These are phyloP conservation scores for Paxillus involutus DNA, from an alignment of 768 basidiomycete genomes.

Conservation along the genomic window DNA sequence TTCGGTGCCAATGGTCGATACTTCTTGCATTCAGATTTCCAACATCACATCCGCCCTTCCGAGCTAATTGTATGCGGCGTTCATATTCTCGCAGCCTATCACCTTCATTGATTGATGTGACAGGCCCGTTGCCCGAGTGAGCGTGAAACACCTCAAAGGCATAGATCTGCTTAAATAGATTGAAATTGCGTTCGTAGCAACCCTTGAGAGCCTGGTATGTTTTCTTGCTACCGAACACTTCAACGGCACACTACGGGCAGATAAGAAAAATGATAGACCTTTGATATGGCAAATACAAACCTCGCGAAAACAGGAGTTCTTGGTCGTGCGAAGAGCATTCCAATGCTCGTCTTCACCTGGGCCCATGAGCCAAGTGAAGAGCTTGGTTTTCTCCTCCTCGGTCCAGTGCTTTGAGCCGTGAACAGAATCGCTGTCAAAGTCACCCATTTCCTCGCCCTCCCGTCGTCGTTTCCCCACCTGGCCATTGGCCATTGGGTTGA, in stretches of 20 bases:
- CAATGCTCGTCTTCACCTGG: conserved; percentile 72
- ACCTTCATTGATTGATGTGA: conserved; percentile 50
- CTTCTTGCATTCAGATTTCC: conserved; percentile 73
- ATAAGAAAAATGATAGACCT: conserved; percentile 1
- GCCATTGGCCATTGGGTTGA: conserved; percentile 13
- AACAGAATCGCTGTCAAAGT: conserved; percentile 35
- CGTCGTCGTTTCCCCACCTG: conserved; percentile 32
- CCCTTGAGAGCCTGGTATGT: conserved; percentile 84
- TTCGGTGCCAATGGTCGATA: conserved; percentile 77
- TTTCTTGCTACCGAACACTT: conserved; percentile 75
- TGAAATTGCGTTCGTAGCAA: conserved; percentile 84
- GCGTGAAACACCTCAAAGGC: conserved; percentile 57
- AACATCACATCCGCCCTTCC: conserved; percentile 65
- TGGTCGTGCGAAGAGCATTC: conserved; percentile 74
- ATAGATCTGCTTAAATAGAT: conserved; percentile 81
- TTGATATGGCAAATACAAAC: conserved; percentile 32
- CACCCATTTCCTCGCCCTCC: conserved; percentile 26
- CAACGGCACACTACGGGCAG: conserved; percentile 55
- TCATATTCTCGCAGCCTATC: conserved; percentile 74
- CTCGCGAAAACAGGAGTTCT: conserved; percentile 82
- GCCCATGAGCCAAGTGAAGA: conserved; percentile 81
- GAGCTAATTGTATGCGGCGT: conserved; percentile 63
- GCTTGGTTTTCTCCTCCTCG: conserved; percentile 75
- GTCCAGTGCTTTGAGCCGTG: conserved; percentile 84
- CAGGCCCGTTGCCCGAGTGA: conserved; percentile 33